Evolutionary conservation across 768 basidiomycete genomes (phyloP), one percentile per base, ranked within the genome.

Genomic region (Lyophyllum shimeji): DNA sequence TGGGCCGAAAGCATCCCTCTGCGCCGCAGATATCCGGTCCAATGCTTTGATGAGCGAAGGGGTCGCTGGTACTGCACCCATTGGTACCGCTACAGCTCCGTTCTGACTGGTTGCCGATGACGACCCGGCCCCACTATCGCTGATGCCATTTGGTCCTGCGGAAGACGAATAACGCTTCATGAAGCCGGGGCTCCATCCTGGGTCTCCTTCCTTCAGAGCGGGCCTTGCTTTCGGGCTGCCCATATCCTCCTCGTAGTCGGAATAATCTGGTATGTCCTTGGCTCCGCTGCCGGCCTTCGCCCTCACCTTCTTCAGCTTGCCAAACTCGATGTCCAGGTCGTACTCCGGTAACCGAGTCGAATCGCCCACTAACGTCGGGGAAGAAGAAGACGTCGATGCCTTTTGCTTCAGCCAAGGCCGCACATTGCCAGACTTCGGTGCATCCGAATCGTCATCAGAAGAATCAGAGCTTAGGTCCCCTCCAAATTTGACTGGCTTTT

Each of bases 31-130:
- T 49, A 87, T 75, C 25, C 85, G 77, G 60, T 86, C 82, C n/a
- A 87, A 68, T 1, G 85, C 86, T 34, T 76, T 76, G 56, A 86
- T 80, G 29, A 87, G 73, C 2, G 86, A 87, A 0, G 86, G 85
- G 1, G 86, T 87, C 21, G 82, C 80, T 4, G 84, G 83, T 1
- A 86, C 79, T 1, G 83, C 68, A 24, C 68, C 65, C 20, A 60
- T 20, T 18, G 63, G 63, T 17, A 53, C 46, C 18, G 44, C 34
- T 13, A 25, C 43, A 24, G 47, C 49, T 23, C 17, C 49, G 13
- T 33, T 45, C 15, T 20, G 43, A 31, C 53, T 47, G 31, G 40
- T 33, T 12, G n/a, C 42, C 9, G 45, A 49, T 31, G 55, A 52
- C 17, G 39, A 57, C 55, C n/a, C 63, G 54, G 21, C 29, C 13